These are phyloP conservation scores for Macrolepiota albuminosa DNA, from an alignment of 768 basidiomycete genomes.

Conservation along the genomic window DNA sequence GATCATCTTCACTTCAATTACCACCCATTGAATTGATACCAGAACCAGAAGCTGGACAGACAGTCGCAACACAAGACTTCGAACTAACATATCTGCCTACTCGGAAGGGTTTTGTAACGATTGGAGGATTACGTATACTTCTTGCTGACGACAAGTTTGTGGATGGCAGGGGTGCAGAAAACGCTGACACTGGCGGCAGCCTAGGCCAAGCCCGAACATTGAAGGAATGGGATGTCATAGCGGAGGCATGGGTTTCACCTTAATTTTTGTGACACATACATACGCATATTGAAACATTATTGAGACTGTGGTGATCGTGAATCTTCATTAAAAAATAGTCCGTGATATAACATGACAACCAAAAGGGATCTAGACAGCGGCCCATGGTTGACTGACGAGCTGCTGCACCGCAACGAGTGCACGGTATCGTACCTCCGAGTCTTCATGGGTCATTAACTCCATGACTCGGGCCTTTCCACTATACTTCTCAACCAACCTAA, in stretches of 20 bases:
- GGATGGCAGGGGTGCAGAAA: constrained; percentile 25
- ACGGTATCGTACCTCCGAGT: constrained; percentile 88
- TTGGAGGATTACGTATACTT: constrained; percentile 71
- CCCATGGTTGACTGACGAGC: constrained; percentile 88
- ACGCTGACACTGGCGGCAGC: constrained; percentile 14
- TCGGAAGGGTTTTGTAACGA: constrained; percentile 51
- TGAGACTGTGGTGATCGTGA: background rate
- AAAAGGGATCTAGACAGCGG: constrained; percentile 32
- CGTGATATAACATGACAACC: background rate
- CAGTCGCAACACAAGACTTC: constrained; percentile 49
- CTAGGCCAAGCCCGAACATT: constrained; percentile 40
- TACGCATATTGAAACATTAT: background rate
- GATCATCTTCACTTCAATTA: constrained; percentile 46
- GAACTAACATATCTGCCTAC: constrained; percentile 58
- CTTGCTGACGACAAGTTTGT: constrained; percentile 52
- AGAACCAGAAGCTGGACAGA: constrained; percentile 20
- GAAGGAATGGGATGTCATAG: constrained; percentile 69
- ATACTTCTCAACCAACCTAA: constrained; percentile 68
- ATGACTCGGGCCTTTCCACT: constrained; percentile 85
- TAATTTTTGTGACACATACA: constrained; percentile 4
- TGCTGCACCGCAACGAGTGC: constrained; percentile 88
- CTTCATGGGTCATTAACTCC: constrained; percentile 89
- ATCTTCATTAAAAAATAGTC: constrained; percentile 1
- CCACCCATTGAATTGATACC: constrained; percentile 35
- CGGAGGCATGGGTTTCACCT: constrained; percentile 61